Percentiles rank a stretch among this genome's conserved stretches.
These are phyloP conservation scores for Saussurea involucrata DNA, from an alignment of 129 eudicot species.

Conservation along the genomic window DNA sequence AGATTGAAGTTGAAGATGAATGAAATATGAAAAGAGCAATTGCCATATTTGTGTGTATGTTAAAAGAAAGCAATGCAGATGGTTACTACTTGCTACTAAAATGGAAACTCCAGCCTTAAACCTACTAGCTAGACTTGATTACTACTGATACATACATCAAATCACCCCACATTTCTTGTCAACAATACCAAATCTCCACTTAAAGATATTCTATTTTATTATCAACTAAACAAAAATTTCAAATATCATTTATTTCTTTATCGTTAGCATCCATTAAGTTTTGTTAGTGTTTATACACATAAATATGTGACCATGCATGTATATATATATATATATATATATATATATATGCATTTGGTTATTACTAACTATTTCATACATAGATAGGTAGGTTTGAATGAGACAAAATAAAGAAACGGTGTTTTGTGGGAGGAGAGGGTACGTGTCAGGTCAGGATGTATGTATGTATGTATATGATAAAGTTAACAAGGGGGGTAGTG, in stretches of 20 bases:
- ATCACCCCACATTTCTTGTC: not conserved
- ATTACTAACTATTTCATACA: no score
- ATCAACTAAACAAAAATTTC: no score
- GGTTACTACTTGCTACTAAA: not conserved
- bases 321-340: not conserved
- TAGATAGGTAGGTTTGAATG: not conserved
- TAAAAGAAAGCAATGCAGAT: not conserved
- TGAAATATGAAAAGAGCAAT: not conserved
- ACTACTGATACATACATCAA: not conserved
- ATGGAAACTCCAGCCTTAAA: not conserved
- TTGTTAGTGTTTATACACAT: not conserved
- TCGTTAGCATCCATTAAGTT: no score
- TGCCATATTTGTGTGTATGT: constrained; percentile 1
- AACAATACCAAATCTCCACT: not conserved
- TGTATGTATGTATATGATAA: not conserved
- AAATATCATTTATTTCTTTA: no score
- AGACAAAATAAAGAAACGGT: not conserved
- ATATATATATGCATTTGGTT: no score
- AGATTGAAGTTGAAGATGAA: not conserved
- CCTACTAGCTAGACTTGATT: not conserved
- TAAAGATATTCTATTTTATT: not conserved
- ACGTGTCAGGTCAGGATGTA: no score
- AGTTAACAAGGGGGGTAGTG: not conserved
- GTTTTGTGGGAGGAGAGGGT: not conserved
- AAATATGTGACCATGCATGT: no score